Base-by-base conservation (phyloP, 345 rosid species). In the Laguncularia racemosa region DNA sequence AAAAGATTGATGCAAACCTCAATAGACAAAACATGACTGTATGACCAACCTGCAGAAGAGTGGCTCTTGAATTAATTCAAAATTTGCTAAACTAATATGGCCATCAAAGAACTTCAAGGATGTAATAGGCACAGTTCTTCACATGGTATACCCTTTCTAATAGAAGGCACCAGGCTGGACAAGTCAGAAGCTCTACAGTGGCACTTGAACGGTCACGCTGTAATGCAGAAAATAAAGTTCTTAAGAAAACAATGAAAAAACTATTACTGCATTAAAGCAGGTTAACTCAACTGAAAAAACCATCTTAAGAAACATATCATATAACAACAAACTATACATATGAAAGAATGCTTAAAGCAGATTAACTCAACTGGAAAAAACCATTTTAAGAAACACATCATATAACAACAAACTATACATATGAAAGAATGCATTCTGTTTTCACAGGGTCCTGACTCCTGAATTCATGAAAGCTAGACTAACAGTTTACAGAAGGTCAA, bases 121-220 rank as follows among this genome's bases (percentile, higher is more conserved):
- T 14, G 46, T 16, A 54, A 61, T 20, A 51, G 64, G n/a, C 45
- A 50, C 50, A 62, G 38, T 3, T 11, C 18, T 38, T 33, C 28
- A 55, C 19, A 19, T 38, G 44, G 58, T 69, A 61, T 70, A 91
- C 98, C 87, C 98, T 77, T 64, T 65, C 61, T 44, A 81, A 62
- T 54, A 91, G 85, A 70, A 84, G 76, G 62, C 61, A 67, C 96
- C 98, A 91, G 4, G 87, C 77, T 3, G 88, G 48, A 68, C 60
- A 57, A 33, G 81, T 62, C 67, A 91, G 62, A 70, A 76, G 79
- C 70, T 86, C 85, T 14, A 78, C 46, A 68, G 58, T 63, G 49
- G 64, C 64, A 67, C 91, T 86, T 48, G 82, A 72, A 52, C 56
- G 76, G 40, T 55, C 57, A 58, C 49, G 61, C 98, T 91, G 82